Percentiles rank a stretch among this genome's conserved stretches.
Evolutionary conservation across 768 basidiomycete genomes (phyloP).

Genomic region (Psilocybe azurescens): DNA sequence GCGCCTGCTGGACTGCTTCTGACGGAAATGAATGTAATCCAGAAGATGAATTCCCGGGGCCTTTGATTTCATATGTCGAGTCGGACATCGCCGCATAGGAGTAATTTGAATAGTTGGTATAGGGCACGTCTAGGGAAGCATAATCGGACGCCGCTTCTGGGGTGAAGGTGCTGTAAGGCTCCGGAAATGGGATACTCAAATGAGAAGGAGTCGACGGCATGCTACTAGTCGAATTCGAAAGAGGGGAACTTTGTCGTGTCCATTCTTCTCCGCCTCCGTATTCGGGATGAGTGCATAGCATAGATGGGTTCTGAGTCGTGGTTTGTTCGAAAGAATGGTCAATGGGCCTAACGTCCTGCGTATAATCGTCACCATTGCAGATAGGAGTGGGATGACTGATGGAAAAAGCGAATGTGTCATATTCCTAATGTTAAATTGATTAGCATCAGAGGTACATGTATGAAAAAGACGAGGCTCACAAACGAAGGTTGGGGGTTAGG

Average conservation of each 20-base stretch:
- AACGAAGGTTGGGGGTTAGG: conserved; percentile 45
- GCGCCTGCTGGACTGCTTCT: conserved; percentile 20
- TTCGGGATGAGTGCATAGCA: conserved; percentile 41
- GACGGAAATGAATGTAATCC: conserved; percentile 28
- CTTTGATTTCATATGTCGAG: conserved; percentile 22
- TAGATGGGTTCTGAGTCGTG: conserved; percentile 9
- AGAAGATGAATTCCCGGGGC: conserved; percentile 21
- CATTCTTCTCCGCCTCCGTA: conserved; percentile 43
- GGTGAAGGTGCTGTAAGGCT: conserved; percentile 28
- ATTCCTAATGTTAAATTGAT: conserved; percentile 34
- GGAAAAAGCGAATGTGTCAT: conserved; percentile 46
- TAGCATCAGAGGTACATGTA: background rate
- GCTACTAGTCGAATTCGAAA: conserved; percentile 39
- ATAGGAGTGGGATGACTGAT: conserved; percentile 27
- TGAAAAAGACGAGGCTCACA: conserved; percentile 37
- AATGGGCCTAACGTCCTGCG: conserved; percentile 28
- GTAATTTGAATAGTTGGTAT: conserved; percentile 27
- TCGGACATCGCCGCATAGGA: conserved; percentile 25
- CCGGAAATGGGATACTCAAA: conserved; percentile 32
- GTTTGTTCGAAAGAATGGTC: conserved; percentile 16
- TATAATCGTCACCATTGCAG: conserved; percentile 17
- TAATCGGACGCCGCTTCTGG: conserved; percentile 34
- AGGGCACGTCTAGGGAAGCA: conserved; percentile 26
- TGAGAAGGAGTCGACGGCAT: conserved; percentile 47
- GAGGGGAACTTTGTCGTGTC: conserved; percentile 48